Base-by-base conservation (phyloP, 352 stramenopile species). In the Phytophthora podocarpi region DNA sequence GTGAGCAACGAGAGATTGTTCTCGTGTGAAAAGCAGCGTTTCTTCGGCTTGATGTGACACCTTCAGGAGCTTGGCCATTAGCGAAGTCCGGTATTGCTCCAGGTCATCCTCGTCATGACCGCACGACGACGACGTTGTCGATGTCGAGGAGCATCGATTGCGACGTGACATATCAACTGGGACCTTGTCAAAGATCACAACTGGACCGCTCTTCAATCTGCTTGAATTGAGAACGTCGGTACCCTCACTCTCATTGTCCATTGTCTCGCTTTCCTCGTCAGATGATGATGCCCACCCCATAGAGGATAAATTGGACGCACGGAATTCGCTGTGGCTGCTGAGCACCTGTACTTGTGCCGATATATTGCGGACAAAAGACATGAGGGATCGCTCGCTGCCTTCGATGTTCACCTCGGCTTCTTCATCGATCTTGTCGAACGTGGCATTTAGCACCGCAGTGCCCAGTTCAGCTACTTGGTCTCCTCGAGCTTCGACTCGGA, bases 21-120 rank as follows among this genome's bases (percentile, higher is more conserved):
- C 69, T 40, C 53, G 51, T 37, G 73, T 63, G 36, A 77, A 32
- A 18, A 42, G 37, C 20, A 73, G 60, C 0, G 74, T 82, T 35
- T 56, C 59, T 40, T 82, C 70, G 18, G 59, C 65, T 15, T 64
- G 54, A 11, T 55, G 36, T 20, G 57, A 66, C 8, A 59, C 66
- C 35, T 74, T 34, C 31, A 73, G 37, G 1, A 80, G 61, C 18
- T 68, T 64, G 36, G 59, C 43, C 43, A 74, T 37, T 0, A 78
- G 32, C 13, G 59, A 59, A 2, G 52, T 36, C n/a, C 59, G 57
- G 34, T 69, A 36, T 0, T 45, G 40, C 26, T 73, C 54, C 9
- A 47, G 11, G 18, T 62, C 37, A 5, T 49, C 43, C 4, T 53
- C 48, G 3, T 53, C 56, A 3, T 23, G 27, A 36, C 37, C 43